A percentile compares a stretch with the other conserved stretches of the same genome.
These are phyloP conservation scores for Penicillium crystallinum DNA, from an alignment of 495 filamentous ascomycete genomes.

Conservation along the genomic window DNA sequence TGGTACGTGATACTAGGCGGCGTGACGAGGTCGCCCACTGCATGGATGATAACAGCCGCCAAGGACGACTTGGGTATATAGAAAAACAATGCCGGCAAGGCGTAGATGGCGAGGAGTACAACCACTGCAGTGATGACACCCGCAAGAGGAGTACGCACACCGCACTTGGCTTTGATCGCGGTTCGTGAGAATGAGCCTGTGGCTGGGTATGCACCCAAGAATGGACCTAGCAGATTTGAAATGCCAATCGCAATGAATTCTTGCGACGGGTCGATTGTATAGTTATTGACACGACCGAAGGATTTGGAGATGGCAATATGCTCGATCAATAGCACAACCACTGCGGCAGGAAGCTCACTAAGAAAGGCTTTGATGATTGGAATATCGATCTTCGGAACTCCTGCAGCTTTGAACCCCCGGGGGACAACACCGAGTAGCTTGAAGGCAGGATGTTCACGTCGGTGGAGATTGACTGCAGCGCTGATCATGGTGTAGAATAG, in stretches of 20 bases:
- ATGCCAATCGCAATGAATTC: conserved; percentile 92
- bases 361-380: conserved; percentile 57
- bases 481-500: conserved; percentile 86
- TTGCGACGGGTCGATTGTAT: conserved; percentile 93
- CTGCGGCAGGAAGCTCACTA: conserved; percentile 61
- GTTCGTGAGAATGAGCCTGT: conserved; percentile 95
- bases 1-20: conserved; percentile 85
- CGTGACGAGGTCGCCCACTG: conserved; percentile 88
- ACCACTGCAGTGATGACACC: conserved; percentile 82
- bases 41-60: conserved; percentile 93
- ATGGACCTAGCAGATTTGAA: conserved; percentile 82
- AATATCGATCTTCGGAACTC: conserved; percentile 59
- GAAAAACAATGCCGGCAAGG: conserved; percentile 85
- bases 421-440: conserved; percentile 70
- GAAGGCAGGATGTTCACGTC: conserved; percentile 48
- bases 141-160: conserved; percentile 83
- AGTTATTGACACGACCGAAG: conserved; percentile 92
- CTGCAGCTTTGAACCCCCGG: conserved; percentile 71
- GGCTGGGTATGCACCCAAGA: conserved; percentile 86
- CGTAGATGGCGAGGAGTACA: conserved; percentile 92
- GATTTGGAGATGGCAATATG: conserved; percentile 96
- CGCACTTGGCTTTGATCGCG: conserved; percentile 93
- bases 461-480: conserved; percentile 64
- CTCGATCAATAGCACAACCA: conserved; percentile 91
- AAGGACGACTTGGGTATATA: conserved; percentile 82